Base-by-base conservation (phyloP, 495 filamentous ascomycete genomes). In the Cercophora newfieldiana region DNA sequence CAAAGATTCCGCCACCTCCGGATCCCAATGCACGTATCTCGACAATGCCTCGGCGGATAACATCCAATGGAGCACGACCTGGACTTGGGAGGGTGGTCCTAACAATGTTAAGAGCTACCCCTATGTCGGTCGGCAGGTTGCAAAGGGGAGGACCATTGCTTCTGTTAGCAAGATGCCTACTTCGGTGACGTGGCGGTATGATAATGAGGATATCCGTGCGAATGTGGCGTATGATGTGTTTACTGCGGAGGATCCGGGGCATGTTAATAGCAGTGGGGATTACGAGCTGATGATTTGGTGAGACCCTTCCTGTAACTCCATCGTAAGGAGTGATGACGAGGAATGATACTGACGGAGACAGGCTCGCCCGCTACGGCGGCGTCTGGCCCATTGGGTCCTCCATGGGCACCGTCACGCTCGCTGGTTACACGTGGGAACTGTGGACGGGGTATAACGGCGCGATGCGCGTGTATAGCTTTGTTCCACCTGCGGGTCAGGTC, bases 251-350 rank as follows among this genome's bases (percentile, higher is more conserved):
- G 75, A 83, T 63, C 75, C 73, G 19, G 77, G 80, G 50, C 81
- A 83, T 67, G 68, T 61, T 16, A 84, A 74, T 2, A 78, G 67
- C 51, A 75, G 75, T 33, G 81, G 81, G 29, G 80, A 84, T 55
- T 83, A 81, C 63, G 81, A 84, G 63, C 67, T 84, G 21, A 83
- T 83, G 81, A 77, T 84, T 22, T 84, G 81, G 80, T 82, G 66
- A 61, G 75, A 22, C 3, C 28, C 30, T 30, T 18, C 3, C 2
- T 31, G n/a, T n/a, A 0, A 21, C 33, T 33, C 24, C 24, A 0
- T 10, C 1, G 7, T 21, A 4, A 7, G 7, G 3, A 19, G 14
- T 14, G 29, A 28, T 21, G 22, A 19, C 18, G 18, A 22, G 25
- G 53, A 8, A 26, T 28, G 19, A 16, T 28, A 24, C 48, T 25